Conservation (phyloP, 345 rosid genomes). For the Camelina hispida region DNA sequence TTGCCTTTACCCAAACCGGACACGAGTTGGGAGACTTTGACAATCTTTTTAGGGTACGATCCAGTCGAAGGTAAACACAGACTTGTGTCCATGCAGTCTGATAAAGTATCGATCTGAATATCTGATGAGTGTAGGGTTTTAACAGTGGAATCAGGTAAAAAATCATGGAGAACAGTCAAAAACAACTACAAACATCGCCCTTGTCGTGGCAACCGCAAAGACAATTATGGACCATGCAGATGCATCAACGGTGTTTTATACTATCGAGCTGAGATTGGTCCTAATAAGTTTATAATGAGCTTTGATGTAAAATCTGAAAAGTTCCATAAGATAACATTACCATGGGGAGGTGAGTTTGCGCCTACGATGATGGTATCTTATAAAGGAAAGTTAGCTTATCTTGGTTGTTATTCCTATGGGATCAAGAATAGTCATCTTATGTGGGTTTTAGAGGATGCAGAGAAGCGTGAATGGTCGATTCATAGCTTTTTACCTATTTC, state of each 20-base stretch:
- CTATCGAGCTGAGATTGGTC: not conserved
- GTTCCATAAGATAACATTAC: not conserved
- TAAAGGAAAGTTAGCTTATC: conserved; percentile 23
- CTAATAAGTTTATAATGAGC: not conserved
- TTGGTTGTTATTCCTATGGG: not conserved
- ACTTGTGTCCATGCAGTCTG: not conserved
- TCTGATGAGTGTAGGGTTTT: conserved; percentile 5
- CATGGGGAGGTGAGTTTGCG: not conserved
- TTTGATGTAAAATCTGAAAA: conserved; percentile 18
- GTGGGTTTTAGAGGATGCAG: conserved; percentile 18
- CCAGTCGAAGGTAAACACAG: conserved; percentile 10
- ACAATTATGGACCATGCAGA: not conserved
- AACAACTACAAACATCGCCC: not conserved
- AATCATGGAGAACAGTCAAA: conserved; percentile 8
- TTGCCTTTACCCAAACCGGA: not conserved
- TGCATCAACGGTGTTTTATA: conserved; percentile 23
- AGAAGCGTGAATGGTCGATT: not conserved
- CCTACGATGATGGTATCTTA: not conserved
- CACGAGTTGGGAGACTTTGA: not conserved
- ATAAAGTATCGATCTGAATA: too few relatives aligned
- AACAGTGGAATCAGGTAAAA: conserved; percentile 3
- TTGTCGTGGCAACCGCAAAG: too few relatives aligned
- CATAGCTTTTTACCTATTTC: not conserved
- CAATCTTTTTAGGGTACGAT: not conserved
- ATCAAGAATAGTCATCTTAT: not conserved